Evolutionary conservation across 1,284 basidiomycete genomes (phyloP), one percentile per base, ranked within the genome.

Genomic region (Malassezia furfur): DNA sequence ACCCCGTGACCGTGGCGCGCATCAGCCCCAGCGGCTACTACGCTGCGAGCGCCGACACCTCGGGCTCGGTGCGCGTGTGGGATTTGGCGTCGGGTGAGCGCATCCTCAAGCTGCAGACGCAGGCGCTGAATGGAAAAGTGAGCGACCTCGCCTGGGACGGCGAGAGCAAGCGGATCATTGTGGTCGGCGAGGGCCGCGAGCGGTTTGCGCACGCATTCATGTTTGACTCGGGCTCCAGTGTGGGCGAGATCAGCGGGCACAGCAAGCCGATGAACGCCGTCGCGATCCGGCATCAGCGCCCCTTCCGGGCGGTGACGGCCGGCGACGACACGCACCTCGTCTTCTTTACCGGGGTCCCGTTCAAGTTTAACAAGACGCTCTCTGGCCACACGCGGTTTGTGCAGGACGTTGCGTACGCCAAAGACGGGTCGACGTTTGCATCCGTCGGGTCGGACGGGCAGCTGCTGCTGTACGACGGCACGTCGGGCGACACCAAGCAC

Each of bases 71-170:
- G 47, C 83, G 86, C 53, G 80, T 96, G 21, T 98, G 93, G 93
- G 94, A 98, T 76, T 84, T 85, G 0, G 84, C 88, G 14, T 89
- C 91, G 32, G 85, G 85, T 60, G 89, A 94, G 63, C 86, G 90
- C 65, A 77, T 82, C 7, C 76, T 94, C 57, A 96, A 94, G 88
- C 62, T 62, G 35, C 56, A 72, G 41, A 54, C 65, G 68, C 86
- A 83, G 70, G 86, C 86, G 9, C 78, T 98, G 40, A 82, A 84
- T 1, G 91, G 90, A 2, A 81, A 81, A 54, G 82, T 98, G 67
- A 91, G 91, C 67, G 94, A 98, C 76, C 81, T 98, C 5, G 85
- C 85, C 19, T 96, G 91, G 91, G 94, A 98, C 70, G 87, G 86
- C 3, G 94, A 98, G 75, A 69, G 66, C 51, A 94, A 96, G 76